Conservation (phyloP, 176 grass and related monocot species). For the Ensete ventricosum region DNA sequence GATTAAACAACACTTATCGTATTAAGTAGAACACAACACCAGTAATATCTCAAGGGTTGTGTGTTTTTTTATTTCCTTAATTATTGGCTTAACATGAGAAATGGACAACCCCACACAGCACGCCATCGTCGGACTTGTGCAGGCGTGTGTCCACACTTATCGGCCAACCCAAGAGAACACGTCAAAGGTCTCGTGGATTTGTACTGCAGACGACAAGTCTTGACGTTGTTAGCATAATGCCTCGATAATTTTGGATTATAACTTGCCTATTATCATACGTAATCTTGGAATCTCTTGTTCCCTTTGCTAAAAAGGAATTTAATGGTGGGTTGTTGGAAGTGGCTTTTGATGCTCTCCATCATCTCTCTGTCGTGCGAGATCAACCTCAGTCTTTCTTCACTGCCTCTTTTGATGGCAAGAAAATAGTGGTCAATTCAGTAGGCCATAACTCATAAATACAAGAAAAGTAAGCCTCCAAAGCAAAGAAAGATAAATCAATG, state of each 20-base stretch:
- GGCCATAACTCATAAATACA: not conserved
- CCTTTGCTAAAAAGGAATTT: not conserved
- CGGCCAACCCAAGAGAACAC: not conserved
- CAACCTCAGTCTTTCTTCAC: not conserved
- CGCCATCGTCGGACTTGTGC: not conserved
- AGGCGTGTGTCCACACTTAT: not conserved
- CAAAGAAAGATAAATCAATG: not conserved
- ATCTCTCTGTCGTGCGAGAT: not conserved
- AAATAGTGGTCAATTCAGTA: not conserved
- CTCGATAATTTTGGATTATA: not conserved
- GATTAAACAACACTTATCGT: too few relatives aligned
- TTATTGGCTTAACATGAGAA: too few relatives aligned
- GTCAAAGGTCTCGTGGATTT: not conserved
- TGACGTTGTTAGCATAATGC: not conserved
- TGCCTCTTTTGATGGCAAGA: not conserved
- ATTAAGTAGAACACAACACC: too few relatives aligned
- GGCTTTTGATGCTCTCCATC: constrained; percentile 1
- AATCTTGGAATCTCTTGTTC: not conserved
- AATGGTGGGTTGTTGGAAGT: not conserved
- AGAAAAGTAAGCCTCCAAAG: not conserved
- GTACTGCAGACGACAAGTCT: not conserved
- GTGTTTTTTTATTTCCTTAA: too few relatives aligned
- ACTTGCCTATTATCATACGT: not conserved
- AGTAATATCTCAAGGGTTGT: too few relatives aligned
- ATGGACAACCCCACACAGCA: too few relatives aligned